Evolutionary conservation across 78 protist genomes (phyloP), one percentile per base, ranked within the genome.

Genomic region (Isochrysis galbana): DNA sequence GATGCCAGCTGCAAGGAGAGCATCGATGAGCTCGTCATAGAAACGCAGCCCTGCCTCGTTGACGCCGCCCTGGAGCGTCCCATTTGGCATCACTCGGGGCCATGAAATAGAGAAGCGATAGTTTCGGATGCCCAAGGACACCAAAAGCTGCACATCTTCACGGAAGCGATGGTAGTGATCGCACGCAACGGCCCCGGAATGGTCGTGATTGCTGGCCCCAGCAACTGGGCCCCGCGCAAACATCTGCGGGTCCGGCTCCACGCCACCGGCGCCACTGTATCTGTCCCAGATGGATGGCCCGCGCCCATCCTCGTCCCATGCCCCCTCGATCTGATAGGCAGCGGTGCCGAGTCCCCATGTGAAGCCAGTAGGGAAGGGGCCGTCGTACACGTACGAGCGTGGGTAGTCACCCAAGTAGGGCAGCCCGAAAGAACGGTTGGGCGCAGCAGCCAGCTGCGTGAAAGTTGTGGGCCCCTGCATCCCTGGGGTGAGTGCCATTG

Each of bases 101-200:
- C 96, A 95, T 3, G 96, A 0, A 70, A 95, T 70, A 34, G 95
- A 92, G 72, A 95, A 90, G 39, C 96, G 69, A 89, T 94, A 95
- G 21, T 25, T 0, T 3, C 26, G 42, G 39, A 95, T 34, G 7
- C 96, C 96, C 5, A 95, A 7, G 10, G 17, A 22, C 39, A 0
- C 17, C 34, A 80, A 0, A 14, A 80, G 38, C 88, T 7, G 11
- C 29, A 80, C 88, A 38, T 80, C 88, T 14, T 41, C 88, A 25
- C 17, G 19, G 23, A 0, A 0, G 29, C 11, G 1, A 38, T 80
- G 88, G 88, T 80, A 80, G 88, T 44, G 54, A 38, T 80, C 54
- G 38, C 54, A 29, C 34, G 88, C 54, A 11, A 80, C 55, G n/a
- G 5, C 36, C 41, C 88, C 88, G 36, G 86, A 21, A 17, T 72